These are phyloP conservation scores for Rhizophora mangle DNA, from an alignment of 345 rosid species.

Conservation along the genomic window DNA sequence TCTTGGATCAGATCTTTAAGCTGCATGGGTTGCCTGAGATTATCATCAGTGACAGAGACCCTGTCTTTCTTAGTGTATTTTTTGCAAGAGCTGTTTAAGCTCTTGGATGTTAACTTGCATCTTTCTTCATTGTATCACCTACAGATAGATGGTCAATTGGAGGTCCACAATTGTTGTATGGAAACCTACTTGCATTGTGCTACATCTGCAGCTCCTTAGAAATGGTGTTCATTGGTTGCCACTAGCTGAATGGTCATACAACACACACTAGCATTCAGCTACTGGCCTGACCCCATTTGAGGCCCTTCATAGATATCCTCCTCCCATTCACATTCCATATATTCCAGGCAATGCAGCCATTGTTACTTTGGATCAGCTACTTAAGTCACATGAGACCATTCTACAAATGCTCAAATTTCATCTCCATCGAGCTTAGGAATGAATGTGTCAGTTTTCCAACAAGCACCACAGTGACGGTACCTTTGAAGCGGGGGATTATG, in stretches of 20 bases:
- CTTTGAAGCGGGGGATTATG: background rate
- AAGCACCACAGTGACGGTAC: background rate
- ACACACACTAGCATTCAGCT: too few relatives aligned
- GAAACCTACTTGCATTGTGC: background rate
- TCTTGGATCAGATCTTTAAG: background rate
- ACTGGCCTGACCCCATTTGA: background rate
- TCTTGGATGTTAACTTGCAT: background rate
- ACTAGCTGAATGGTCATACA: background rate
- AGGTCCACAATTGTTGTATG: background rate
- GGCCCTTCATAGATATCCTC: background rate
- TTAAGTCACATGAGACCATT: background rate
- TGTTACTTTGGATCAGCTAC: too few relatives aligned
- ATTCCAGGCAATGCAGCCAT: background rate
- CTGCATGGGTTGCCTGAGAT: background rate
- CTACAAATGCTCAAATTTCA: background rate
- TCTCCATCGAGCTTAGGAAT: background rate
- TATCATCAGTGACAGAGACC: background rate
- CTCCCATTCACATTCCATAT: background rate
- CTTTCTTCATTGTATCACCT: background rate
- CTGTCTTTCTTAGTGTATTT: background rate
- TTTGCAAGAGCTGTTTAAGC: background rate
- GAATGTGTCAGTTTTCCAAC: background rate
- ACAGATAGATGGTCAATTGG: background rate
- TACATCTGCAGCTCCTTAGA: background rate
- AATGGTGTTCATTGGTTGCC: background rate